Evolutionary conservation across 371 early-diverging fungal species (phyloP).

Genomic region (Fennellomyces sp.): DNA sequence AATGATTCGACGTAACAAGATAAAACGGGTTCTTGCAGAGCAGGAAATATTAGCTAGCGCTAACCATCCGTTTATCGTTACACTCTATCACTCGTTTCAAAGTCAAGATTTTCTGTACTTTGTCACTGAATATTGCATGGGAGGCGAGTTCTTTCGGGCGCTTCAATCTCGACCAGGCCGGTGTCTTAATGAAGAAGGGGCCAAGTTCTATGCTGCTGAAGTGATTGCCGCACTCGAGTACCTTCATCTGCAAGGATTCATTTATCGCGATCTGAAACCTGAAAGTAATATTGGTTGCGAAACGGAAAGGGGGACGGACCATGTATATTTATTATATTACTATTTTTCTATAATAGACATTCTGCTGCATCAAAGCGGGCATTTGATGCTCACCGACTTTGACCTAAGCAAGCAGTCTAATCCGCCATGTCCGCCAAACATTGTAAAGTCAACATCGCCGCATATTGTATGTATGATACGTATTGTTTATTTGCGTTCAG

Average conservation of each 20-base stretch:
- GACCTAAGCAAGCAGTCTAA: conserved; percentile 90
- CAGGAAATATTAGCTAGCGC: conserved; percentile 92
- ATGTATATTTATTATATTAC: background rate
- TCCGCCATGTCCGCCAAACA: conserved; percentile 72
- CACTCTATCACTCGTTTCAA: conserved; percentile 96
- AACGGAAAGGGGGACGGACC: background rate
- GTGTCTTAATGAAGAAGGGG: conserved; percentile 84
- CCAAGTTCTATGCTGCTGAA: conserved; percentile 98
- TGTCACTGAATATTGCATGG: conserved; percentile 98
- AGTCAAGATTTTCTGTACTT: conserved; percentile 93
- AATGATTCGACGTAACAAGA: conserved; percentile 95
- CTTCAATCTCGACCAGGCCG: conserved; percentile 86
- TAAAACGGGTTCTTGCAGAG: conserved; percentile 94
- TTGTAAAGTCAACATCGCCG: conserved; percentile 71
- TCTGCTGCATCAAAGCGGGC: conserved; percentile 89
- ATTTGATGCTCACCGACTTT: conserved; percentile 97
- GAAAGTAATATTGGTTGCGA: conserved; percentile 75
- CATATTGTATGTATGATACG: conserved; percentile 51
- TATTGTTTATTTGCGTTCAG: background rate
- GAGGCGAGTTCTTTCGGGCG: conserved; percentile 97
- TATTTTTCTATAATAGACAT: conserved; percentile 65
- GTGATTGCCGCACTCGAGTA: conserved; percentile 93
- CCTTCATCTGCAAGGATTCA: conserved; percentile 94
- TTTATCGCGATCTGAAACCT: conserved; percentile 99
- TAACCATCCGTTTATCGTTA: conserved; percentile 98